Conservation (phyloP, 805 yeast genomes). For the Candida endomychidarum region DNA sequence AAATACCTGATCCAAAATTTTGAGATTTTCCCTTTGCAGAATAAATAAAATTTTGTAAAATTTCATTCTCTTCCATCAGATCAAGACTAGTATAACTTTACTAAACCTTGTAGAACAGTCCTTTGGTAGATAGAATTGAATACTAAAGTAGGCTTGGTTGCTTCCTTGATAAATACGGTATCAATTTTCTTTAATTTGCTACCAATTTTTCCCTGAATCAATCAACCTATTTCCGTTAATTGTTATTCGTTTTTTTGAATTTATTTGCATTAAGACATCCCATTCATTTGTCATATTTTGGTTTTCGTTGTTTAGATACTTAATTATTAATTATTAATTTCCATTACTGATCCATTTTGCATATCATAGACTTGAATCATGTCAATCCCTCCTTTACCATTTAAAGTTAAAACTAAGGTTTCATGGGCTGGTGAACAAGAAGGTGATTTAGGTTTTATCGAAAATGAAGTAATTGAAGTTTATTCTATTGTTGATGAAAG, state of each 20-base stretch:
- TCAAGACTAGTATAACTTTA: not conserved
- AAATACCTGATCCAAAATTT: not conserved
- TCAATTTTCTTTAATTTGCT: too few relatives aligned
- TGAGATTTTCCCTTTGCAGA: constrained; percentile 8
- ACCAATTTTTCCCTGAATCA: too few relatives aligned
- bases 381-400: constrained; percentile 52
- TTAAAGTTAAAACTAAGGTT: constrained; percentile 75
- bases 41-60: constrained; percentile 7
- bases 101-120: not conserved
- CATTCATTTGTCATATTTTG: not conserved
- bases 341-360: not conserved
- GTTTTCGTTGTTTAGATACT: not conserved
- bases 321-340: constrained; percentile 3
- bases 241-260: too few relatives aligned
- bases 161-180: too few relatives aligned
- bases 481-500: constrained; percentile 77
- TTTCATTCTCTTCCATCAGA: constrained; percentile 6
- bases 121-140: not conserved
- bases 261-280: not conserved
- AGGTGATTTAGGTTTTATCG: constrained; percentile 89
- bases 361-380: constrained; percentile 5
- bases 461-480: constrained; percentile 90
- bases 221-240: not conserved
- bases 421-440: constrained; percentile 94
- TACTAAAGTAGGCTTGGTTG: too few relatives aligned